Evolutionary conservation across 1,139 yeast genomes (phyloP), one percentile per base, ranked within the genome.

Genomic region (Candida mesenterica): DNA sequence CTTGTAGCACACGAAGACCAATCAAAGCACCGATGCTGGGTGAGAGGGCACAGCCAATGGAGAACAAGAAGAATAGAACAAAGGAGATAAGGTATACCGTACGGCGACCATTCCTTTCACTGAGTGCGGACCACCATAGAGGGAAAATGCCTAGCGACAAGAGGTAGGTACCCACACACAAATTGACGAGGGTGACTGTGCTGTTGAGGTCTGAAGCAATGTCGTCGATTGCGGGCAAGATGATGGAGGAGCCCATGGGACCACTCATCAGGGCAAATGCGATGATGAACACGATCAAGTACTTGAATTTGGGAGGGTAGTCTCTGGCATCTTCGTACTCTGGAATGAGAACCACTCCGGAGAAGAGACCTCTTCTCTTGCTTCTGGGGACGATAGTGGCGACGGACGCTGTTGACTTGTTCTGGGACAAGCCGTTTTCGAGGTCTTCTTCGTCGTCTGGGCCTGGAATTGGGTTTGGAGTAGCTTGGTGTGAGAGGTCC

Each of bases 231-330:
- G 94, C 94, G 0, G 96, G 96, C 35, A 85, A 72, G 56, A 87
- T 69, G 40, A 88, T 84, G 1, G 92, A 81, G 1, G 95, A 82
- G n/a, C 95, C 95, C 90, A 88, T 83, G 7, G 96, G 96, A 0
- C 95, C 96, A 34, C 85, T 73, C 54, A 83, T 65, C 2, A 90
- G 86, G 4, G 92, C 89, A 41, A 76, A 65, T 0, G 94, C 90
- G 28, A 86, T 77, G 19, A 84, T 64, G 23, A 75, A 61, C 2
- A 85, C 84, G 35, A 87, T 68, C n/a, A 69, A 37, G 38, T 60
- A 52, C 50, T 87, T 84, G 40, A 70, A 53, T 1, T 44, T 34
- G 1, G 45, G 37, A 3, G 87, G 79, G 48, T 82, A 79, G 18
- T 75, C 76, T 38, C 88, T 62, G 1, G 96, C 83, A 51, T 87